Percentiles rank a stretch among this genome's conserved stretches.
Conservation (phyloP, 495 filamentous ascomycete genomes). For the Bacidia rubella region DNA sequence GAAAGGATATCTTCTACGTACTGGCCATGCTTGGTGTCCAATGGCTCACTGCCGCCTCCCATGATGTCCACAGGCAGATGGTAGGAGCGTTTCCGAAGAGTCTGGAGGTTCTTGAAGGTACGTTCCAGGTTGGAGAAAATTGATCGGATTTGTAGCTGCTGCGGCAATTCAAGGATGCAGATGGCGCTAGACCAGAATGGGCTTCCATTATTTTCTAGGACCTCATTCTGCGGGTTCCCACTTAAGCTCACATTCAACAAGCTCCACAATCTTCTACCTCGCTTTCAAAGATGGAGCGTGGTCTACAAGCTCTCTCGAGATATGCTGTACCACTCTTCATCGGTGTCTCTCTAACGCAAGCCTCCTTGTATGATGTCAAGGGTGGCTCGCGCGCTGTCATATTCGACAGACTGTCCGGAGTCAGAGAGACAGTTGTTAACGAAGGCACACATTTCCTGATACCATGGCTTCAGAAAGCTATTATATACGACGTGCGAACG, state of each 20-base stretch:
- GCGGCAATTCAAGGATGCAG: not conserved
- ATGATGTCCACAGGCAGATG: constrained; percentile 39
- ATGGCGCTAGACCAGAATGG: not conserved
- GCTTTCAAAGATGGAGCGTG: not conserved
- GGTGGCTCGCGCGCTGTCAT: constrained; percentile 91
- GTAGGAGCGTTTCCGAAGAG: constrained; percentile 18
- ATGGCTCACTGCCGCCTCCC: constrained; percentile 46
- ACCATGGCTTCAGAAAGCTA: constrained; percentile 88
- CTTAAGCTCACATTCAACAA: too few species aligned
- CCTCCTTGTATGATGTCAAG: constrained; percentile 91
- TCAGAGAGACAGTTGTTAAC: constrained; percentile 82
- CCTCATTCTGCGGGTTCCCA: too few species aligned
- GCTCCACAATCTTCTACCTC: too few species aligned
- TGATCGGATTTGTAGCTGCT: constrained; percentile 1
- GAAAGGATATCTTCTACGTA: constrained; percentile 35
- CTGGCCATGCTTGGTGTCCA: constrained; percentile 55
- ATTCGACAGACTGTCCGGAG: constrained; percentile 87
- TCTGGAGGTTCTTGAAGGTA: constrained; percentile 11
- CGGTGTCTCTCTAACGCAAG: constrained; percentile 46
- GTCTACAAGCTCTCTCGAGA: constrained; percentile 32
- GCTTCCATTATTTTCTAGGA: not conserved
- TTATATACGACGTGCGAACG: constrained; percentile 95
- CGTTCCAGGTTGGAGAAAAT: constrained; percentile 19
- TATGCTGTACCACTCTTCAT: constrained; percentile 57
- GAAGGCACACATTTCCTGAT: constrained; percentile 96